Conservation (phyloP, 2,329 filamentous ascomycete species). For the Cordyceps farinosa region DNA sequence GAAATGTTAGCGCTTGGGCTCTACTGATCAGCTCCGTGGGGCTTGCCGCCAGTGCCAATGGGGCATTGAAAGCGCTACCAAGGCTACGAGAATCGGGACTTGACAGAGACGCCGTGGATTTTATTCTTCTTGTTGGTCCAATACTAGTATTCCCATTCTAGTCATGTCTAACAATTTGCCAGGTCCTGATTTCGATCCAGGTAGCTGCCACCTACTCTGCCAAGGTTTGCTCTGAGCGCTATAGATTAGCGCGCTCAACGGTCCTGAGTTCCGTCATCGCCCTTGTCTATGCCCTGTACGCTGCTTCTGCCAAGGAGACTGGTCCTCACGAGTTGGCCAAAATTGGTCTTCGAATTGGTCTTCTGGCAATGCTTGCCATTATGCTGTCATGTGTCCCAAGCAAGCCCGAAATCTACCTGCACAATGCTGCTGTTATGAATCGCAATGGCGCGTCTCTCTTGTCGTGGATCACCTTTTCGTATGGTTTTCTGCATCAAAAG, state of each 20-base stretch:
- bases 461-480: neutral
- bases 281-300: neutral
- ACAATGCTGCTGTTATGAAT: neutral
- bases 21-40: neutral
- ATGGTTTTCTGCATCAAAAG: neutral
- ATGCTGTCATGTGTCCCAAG: neutral
- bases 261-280: neutral
- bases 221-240: neutral
- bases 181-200: neutral
- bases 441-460: neutral
- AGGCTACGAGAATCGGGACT: neutral
- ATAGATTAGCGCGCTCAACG: neutral
- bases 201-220: neutral
- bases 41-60: neutral
- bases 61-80: neutral
- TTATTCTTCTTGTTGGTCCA: neutral
- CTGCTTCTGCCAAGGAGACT: neutral
- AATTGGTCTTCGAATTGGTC: neutral
- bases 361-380: neutral
- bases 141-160: neutral
- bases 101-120: neutral
- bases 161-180: neutral
- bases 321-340: neutral
- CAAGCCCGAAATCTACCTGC: neutral
- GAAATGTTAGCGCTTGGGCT: neutral